phyloP scores from a whole-genome alignment of 495 filamentous ascomycete genomes.

The Podospora pseudocomata region DNA sequence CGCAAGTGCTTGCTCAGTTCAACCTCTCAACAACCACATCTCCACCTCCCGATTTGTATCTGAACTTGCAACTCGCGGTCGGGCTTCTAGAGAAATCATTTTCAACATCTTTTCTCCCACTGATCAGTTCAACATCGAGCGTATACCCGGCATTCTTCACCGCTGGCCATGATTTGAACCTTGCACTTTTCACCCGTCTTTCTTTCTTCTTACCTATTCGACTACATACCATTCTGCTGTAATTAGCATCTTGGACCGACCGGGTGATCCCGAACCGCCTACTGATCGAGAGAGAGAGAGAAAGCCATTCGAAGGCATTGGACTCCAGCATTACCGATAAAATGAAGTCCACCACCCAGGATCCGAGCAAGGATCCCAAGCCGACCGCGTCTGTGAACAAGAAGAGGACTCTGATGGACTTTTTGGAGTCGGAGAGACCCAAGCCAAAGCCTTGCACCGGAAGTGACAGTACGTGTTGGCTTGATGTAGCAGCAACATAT shows the following conservation, averaged over 20 bases:
- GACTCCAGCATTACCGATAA: background rate
- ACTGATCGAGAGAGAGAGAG: background rate
- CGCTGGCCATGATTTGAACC: background rate
- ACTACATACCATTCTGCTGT: background rate
- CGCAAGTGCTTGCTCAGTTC: background rate
- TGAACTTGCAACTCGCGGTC: background rate
- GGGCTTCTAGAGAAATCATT: background rate
- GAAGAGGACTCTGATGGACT: background rate
- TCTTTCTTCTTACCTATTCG: background rate
- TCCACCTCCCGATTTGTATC: background rate
- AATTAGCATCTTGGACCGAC: background rate
- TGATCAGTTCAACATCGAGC: background rate
- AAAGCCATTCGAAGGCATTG: background rate
- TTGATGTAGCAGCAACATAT: background rate
- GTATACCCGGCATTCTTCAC: background rate
- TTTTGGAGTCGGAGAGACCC: slow-evolving; percentile 1
- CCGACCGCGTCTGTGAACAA: background rate
- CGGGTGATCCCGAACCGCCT: background rate
- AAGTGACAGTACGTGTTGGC: slow-evolving; percentile 3
- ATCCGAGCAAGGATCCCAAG: background rate
- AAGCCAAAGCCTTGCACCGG: background rate
- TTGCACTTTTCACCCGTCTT: background rate
- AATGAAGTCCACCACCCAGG: background rate
- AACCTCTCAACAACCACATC: background rate
- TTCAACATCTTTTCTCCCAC: background rate